Evolutionary conservation across 768 basidiomycete species (phyloP), one percentile per base, ranked within the genome.

Genomic region (Chalciporus chontae): DNA sequence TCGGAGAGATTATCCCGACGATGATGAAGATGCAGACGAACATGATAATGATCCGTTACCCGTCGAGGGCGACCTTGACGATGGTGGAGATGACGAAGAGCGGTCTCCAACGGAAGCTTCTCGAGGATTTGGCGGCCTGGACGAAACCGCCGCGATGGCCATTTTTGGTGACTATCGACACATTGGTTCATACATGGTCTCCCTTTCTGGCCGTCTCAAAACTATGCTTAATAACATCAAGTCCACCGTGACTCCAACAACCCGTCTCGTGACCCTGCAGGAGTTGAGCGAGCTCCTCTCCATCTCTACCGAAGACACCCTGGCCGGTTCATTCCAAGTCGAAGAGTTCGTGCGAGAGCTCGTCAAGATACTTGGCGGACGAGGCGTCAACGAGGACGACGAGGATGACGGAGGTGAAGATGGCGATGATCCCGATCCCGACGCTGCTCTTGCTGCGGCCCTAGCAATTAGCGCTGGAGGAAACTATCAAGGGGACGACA

Each of bases 231-330:
- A 79, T 68, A 90, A 90, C 68, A 90, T 95, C 81, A 88, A 89
- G 69, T 64, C 80, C 19, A 83, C 85, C 24, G 87, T 90, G 27
- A 90, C 90, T 64, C 85, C 90, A 10, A 90, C 87, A 0, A 88
- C 85, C 36, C 86, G 94, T 42, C 80, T 97, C 24, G 72, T 92
- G 39, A 94, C 94, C 5, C 73, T 99, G 24, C 94, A 97, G 64
- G 95, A 99, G 62, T 79, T 96, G 45, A 93, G 90, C 71, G 95
- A 98, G 66, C 69, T 97, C 29, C 81, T 99, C 48, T 90, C 90
- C 53, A 94, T 98, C 71, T 92, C 91, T 69, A 97, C 93, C 2
- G 95, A 98, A 71, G 96, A 99, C 66, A 97, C 94, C 7, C 75
- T 99, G 40, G 89, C 91, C 8, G 93, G 93, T 37, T 94, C 90